Evolutionary conservation across 345 rosid species (phyloP).

Genomic region (Erucastrum elatum): DNA sequence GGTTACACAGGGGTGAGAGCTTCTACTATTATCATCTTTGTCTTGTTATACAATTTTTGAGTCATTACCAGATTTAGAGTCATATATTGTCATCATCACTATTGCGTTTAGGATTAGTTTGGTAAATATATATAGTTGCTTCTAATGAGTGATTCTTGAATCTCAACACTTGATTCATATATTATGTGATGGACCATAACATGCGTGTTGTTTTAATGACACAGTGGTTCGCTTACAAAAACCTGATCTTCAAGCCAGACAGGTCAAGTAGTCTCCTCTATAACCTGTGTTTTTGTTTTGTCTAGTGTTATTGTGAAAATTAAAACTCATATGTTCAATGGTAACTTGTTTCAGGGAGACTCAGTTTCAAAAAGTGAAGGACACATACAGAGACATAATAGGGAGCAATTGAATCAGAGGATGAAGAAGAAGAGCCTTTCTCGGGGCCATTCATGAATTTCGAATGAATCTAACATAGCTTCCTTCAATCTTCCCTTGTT

Average conservation of each 20-base stretch:
- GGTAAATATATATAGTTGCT: not conserved
- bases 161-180: not conserved
- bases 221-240: slow-evolving; percentile 93
- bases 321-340: not conserved
- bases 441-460: slow-evolving; percentile 11
- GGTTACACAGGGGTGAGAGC: slow-evolving; percentile 87
- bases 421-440: not conserved
- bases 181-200: slow-evolving; percentile 5
- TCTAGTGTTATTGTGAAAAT: not conserved
- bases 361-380: slow-evolving; percentile 59
- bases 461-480: slow-evolving; percentile 23
- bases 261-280: slow-evolving; percentile 42
- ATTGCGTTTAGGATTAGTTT: not conserved
- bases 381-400: slow-evolving; percentile 65
- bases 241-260: slow-evolving; percentile 79
- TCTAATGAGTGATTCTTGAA: not conserved
- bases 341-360: slow-evolving; percentile 64
- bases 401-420: slow-evolving; percentile 61
- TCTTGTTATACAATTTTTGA: not conserved
- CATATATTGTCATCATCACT: not conserved
- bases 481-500: slow-evolving; percentile 2
- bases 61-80: not conserved
- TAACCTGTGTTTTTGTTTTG: not conserved
- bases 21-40: not conserved
- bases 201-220: not conserved